phyloP scores from a whole-genome alignment of 169 alveolate species.

The Plasmodium inui region DNA sequence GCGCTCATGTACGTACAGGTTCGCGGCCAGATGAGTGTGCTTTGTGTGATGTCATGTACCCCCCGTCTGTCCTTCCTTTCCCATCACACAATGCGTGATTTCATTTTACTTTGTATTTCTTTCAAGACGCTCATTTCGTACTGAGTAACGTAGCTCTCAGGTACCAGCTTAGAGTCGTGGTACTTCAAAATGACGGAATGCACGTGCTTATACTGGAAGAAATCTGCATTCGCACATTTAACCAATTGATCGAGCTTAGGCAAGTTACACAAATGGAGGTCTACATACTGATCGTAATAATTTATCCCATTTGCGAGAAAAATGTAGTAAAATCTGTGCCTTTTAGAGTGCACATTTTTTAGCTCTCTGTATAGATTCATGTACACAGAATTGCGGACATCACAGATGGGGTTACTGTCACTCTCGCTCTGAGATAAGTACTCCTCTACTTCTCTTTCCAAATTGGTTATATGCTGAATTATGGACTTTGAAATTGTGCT shows the following conservation, averaged over 20 bases:
- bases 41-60: neutral
- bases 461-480: constrained; percentile 43
- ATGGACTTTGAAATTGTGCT: constrained; percentile 34
- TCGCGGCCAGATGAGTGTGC: neutral
- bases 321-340: constrained; percentile 29
- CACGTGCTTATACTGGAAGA: constrained; percentile 63
- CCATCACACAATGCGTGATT: neutral
- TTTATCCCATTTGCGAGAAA: constrained; percentile 40
- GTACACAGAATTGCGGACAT: constrained; percentile 38
- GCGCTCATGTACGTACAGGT: constrained; percentile 2
- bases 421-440: neutral
- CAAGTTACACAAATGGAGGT: constrained; percentile 56
- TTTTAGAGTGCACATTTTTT: constrained; percentile 19
- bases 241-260: constrained; percentile 31
- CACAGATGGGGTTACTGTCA: neutral
- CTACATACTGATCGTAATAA: constrained; percentile 65
- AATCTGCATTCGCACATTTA: constrained; percentile 29
- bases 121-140: constrained; percentile 29
- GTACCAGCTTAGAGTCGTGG: constrained; percentile 22
- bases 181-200: constrained; percentile 63
- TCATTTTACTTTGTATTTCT: constrained; percentile 21
- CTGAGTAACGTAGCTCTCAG: constrained; percentile 30
- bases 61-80: neutral
- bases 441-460: constrained; percentile 63
- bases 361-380: constrained; percentile 43